Base-by-base conservation (phyloP, 2,329 filamentous ascomycete species). In the Colletotrichum sp. region DNA sequence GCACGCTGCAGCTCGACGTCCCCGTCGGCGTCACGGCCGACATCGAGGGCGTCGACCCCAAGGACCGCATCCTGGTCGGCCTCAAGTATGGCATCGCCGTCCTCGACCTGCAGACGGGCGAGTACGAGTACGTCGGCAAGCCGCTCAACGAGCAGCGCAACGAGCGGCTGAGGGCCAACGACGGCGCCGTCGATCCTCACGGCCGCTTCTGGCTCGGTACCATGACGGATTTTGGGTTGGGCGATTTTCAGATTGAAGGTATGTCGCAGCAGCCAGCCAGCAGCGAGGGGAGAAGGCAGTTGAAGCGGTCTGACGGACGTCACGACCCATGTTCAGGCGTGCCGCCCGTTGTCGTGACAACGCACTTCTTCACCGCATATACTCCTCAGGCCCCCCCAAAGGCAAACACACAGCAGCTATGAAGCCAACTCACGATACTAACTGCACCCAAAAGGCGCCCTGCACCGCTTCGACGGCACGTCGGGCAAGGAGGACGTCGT, bases 161-260 rank as follows among this genome's bases (percentile, higher is more conserved):
- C 78, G 86, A 90, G 82, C 86, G 92, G 26, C 88, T 95, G 83
- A 87, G 92, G 72, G 90, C 94, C 84, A 98, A 98, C 82, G 96
- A 98, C 82, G 96, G 96, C 63, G 94, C 92, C 7, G 92, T 95
- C 68, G 96, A 98, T 82, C 93, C 92, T 30, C 90, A 93, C 77
- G 96, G 96, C 36, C 89, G 95, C 39, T 97, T 96, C 86, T 98
- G 95, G 94, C 89, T 96, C 7, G 95, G 95, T 9, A 91, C 91
- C 77, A 98, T 98, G 95, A 97, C 95, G 78, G 95, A 98, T 81
- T 91, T 92, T 80, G 85, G 84, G 18, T 79, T 86, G 24, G 90
- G 90, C 39, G 84, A 85, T 5, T 93, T 95, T 71, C 87, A 92
- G 80, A 87, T 91, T 62, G 90, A 93, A 83, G 90, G 90, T 90